phyloP scores from a whole-genome alignment of 2,329 filamentous ascomycete genomes.

The Neofusicoccum sp. region DNA sequence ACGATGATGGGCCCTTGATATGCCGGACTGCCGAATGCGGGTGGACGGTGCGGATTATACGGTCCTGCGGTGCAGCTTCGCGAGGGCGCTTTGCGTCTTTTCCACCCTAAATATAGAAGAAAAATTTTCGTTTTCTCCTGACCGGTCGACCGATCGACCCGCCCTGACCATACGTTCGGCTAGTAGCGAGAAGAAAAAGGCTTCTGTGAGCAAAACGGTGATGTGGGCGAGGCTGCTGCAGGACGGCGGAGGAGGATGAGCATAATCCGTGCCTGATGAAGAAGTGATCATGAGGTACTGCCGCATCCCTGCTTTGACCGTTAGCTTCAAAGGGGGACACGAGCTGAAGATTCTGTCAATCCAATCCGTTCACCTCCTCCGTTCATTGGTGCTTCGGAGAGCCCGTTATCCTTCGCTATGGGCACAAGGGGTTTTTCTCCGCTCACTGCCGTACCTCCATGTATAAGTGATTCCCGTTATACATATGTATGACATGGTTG shows the following conservation, averaged over 20 bases:
- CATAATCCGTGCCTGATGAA: not conserved
- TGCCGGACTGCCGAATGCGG: not conserved
- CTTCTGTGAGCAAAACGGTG: not conserved
- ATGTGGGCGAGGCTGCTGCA: not conserved
- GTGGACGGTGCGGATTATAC: no score
- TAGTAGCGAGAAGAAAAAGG: not conserved
- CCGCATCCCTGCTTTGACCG: not conserved
- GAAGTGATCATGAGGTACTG: slow-evolving; percentile 9
- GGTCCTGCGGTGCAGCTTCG: slow-evolving; percentile 7
- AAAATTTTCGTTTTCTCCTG: not conserved
- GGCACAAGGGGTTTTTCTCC: not conserved
- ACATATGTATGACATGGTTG: not conserved
- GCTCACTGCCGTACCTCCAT: not conserved
- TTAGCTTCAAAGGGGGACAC: not conserved
- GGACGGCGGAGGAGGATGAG: not conserved
- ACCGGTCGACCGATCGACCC: not conserved
- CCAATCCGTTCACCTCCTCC: not conserved
- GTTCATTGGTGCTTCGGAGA: not conserved
- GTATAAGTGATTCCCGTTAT: not conserved
- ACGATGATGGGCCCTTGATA: not conserved
- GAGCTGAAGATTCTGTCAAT: not conserved
- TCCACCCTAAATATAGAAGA: not conserved
- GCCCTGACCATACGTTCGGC: not conserved
- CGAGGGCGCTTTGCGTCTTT: not conserved
- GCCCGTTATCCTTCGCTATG: not conserved